Evolutionary conservation across 192 early-diverging fungal genomes (phyloP), one percentile per base, ranked within the genome.

Genomic region (Podila epicladia): DNA sequence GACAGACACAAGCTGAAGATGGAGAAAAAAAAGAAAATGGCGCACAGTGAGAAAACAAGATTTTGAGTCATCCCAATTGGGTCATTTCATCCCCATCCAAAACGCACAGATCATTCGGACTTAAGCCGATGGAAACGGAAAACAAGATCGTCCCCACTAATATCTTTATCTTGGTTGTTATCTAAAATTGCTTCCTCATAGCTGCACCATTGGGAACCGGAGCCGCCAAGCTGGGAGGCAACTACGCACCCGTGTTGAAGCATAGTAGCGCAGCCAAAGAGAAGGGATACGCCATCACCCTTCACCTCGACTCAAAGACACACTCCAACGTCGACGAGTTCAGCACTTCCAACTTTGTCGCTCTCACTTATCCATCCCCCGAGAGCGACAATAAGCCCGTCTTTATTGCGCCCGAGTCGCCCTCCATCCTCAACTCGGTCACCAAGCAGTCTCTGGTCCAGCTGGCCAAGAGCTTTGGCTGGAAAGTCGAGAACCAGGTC

Each of bases 331-430:
- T 94, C 41, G 93, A 94, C 58, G 93, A 94, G 66, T 94, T 94
- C 82, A 88, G 89, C 7, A 93, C 93, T 9, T 91, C 89, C 68
- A 94, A 94, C 84, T 94, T 94, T 85, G 88, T 91, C 20, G 93
- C 88, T 12, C 62, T 93, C 9, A 90, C 85, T 26, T 71, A 65
- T 41, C 74, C 87, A 15, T 88, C 91, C 64, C 80, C 85, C n/a
- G 72, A 64, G 26, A 51, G 63, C 28, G 72, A 82, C 24, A 85
- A 87, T 31, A 82, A 84, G 29, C 82, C 82, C 37, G 77, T 82
- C 11, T 92, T 93, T 84, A 89, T 92, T 15, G 93, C 93, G 11
- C 93, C 93, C 12, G 85, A 90, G 33, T 85, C 83, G n/a, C 75
- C 73, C 48, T 82, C 84, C 11, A 88, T 93, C 62, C 82, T 94